Conservation (phyloP, 495 filamentous ascomycete species). For the Aspergillus diversus region DNA sequence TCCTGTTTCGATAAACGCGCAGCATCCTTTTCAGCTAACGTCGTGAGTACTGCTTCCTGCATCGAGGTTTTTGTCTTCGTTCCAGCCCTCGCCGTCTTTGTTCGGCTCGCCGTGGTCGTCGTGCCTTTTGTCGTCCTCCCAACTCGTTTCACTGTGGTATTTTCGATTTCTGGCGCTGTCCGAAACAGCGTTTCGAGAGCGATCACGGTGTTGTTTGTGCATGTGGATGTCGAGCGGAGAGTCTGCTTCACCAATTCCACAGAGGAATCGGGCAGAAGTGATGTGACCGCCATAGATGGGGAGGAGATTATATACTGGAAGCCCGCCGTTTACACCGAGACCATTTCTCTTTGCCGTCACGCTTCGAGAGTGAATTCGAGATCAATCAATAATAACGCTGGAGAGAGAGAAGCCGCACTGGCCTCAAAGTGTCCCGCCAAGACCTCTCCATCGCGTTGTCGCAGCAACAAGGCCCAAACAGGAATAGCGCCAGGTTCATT, state of each 20-base stretch:
- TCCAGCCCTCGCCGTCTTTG: constrained; percentile 39
- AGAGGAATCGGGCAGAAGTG: constrained; percentile 38
- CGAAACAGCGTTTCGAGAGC: constrained; percentile 52
- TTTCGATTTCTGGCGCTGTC: constrained; percentile 29
- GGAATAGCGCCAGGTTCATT: constrained; percentile 26
- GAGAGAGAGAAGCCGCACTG: not conserved
- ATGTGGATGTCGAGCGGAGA: constrained; percentile 52
- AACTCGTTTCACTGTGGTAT: constrained; percentile 12
- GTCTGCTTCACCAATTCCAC: constrained; percentile 53
- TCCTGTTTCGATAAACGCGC: constrained; percentile 59
- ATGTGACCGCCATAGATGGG: constrained; percentile 43
- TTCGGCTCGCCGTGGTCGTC: constrained; percentile 30
- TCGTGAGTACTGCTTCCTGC: constrained; percentile 32
- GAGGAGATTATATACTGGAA: constrained; percentile 11
- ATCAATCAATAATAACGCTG: too few relatives aligned
- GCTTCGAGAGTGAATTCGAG: not conserved
- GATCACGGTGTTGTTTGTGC: constrained; percentile 49
- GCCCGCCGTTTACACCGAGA: constrained; percentile 15
- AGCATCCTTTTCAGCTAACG: constrained; percentile 39
- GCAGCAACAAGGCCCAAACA: constrained; percentile 36
- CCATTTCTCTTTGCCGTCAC: not conserved
- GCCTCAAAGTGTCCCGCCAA: constrained; percentile 23
- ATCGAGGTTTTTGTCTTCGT: constrained; percentile 37
- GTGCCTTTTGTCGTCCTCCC: constrained; percentile 30
- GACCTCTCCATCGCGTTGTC: constrained; percentile 39